Evolutionary conservation across 1,284 basidiomycete species (phyloP).

Genomic region (Spongispora temasekensis): DNA sequence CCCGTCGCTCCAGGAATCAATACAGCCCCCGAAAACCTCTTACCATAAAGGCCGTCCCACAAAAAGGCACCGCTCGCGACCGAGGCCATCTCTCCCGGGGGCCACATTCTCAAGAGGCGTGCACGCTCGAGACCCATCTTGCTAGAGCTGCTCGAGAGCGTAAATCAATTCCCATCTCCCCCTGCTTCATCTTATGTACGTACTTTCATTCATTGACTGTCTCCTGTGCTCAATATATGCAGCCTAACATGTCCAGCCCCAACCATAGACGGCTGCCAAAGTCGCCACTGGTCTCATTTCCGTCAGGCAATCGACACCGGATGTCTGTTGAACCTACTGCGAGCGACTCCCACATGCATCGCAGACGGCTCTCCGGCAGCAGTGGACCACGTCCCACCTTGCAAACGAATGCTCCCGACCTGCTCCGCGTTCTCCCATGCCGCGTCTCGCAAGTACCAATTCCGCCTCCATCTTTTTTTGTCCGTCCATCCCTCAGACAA

Average conservation of each 20-base stretch:
- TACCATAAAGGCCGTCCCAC: conserved; percentile 34
- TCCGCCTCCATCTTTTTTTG: conserved; percentile 76
- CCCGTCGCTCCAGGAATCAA: conserved; percentile 29
- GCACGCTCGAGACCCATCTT: conserved; percentile 70
- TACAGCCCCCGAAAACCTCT: conserved; percentile 29
- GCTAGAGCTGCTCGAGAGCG: conserved; percentile 57
- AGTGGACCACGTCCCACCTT: conserved; percentile 26
- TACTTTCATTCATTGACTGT: conserved; percentile 3
- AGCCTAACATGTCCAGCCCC: conserved; percentile 21
- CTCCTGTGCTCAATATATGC: conserved; percentile 10
- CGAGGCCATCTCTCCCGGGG: conserved; percentile 70
- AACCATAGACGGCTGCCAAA: conserved; percentile 16
- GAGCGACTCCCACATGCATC: conserved; percentile 48
- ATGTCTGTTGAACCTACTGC: conserved; percentile 20
- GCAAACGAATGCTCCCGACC: conserved; percentile 19
- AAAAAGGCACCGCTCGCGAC: conserved; percentile 43
- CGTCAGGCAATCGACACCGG: conserved; percentile 30
- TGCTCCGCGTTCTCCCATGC: conserved; percentile 33
- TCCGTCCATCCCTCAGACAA: conserved; percentile 51
- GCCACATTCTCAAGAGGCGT: conserved; percentile 69
- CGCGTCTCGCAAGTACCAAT: conserved; percentile 46
- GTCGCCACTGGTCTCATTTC: conserved; percentile 35
- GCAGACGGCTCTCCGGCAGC: conserved; percentile 45
- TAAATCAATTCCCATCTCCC: conserved; percentile 42
- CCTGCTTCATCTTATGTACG: conserved; percentile 44